Evolutionary conservation across 495 filamentous ascomycete species (phyloP).

Genomic region (Penicillium maclennaniae): DNA sequence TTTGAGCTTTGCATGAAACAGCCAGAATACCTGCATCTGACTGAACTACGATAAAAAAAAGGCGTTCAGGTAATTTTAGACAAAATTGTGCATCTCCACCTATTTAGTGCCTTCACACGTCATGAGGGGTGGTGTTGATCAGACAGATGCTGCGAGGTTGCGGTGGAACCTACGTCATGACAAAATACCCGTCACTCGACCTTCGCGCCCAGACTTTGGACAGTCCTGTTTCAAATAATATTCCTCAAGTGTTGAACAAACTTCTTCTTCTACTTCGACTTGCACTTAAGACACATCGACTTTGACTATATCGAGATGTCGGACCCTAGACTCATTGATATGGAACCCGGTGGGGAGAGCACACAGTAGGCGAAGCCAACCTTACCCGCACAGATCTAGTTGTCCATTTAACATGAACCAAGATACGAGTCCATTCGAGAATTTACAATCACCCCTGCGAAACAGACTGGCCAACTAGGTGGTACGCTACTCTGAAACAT

Average conservation of each 20-base stretch:
- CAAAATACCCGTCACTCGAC: conserved; percentile 14
- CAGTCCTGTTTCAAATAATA: background rate
- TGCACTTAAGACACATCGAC: background rate
- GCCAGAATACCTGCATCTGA: background rate
- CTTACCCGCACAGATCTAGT: too few relatives aligned
- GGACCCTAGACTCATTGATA: conserved; percentile 52
- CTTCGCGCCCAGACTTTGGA: background rate
- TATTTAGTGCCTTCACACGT: background rate
- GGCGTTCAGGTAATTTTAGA: background rate
- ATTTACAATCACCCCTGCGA: conserved; percentile 46
- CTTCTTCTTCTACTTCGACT: background rate
- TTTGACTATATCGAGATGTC: conserved; percentile 20
- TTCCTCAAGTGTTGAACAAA: background rate
- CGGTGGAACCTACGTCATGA: conserved; percentile 22
- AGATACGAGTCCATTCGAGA: conserved; percentile 61
- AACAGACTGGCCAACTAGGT: conserved; percentile 57
- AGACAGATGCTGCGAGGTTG: background rate
- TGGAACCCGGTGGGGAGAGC: conserved; percentile 58
- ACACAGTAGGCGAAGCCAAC: conserved; percentile 48
- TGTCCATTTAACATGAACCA: background rate
- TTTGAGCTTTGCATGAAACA: background rate
- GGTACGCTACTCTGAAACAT: conserved; percentile 29
- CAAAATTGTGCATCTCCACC: background rate
- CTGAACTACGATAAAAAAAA: background rate
- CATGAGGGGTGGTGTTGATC: background rate